Base-by-base conservation (phyloP, 2,329 filamentous ascomycete genomes). In the Penicillium vulpinum region DNA sequence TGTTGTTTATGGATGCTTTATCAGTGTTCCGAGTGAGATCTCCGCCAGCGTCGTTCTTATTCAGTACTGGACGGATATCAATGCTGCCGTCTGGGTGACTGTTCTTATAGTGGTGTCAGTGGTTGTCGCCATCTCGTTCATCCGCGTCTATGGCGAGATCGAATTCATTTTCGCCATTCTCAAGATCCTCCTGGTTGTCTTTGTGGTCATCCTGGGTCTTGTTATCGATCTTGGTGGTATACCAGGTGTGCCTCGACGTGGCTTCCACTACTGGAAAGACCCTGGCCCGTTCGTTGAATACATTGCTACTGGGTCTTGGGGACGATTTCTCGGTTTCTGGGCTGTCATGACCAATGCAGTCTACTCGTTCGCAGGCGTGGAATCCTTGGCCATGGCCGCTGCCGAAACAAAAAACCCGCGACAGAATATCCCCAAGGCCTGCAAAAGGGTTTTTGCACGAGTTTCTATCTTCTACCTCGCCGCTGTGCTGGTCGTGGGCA, bases 221-320 rank as follows among this genome's bases (percentile, higher is more conserved):
- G 78, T 88, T 56, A 84, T 88, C 63, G 82, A 86, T 64, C 78
- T 87, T 1, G 86, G 86, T 29, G 86, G 85, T 45, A 79, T 85
- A 2, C 81, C 85, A 0, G 83, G 83, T 4, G 81, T 80, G 0
- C 78, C 82, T 21, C 77, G 82, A 5, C 79, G 86, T 50, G 88
- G 88, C 2, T 90, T 90, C 70, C 73, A 79, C 38, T 90, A 89
- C 72, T 92, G 88, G 89, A 82, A 74, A 22, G 73, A 85, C 31
- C 88, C 88, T 0, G 88, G 86, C 1, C 85, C 87, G 0, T 88
- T 89, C 63, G 85, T 87, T 33, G 83, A 87, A 64, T 84, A 87
- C 66, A 81, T 89, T n/a, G 79, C 79, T 3, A 76, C 75, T 0
- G 85, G 84, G 0, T 63, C 67, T 4, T 84, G 79, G 76, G 88